Base-by-base conservation (phyloP, 2,329 filamentous ascomycete species). In the Fusarium goolgardi region DNA sequence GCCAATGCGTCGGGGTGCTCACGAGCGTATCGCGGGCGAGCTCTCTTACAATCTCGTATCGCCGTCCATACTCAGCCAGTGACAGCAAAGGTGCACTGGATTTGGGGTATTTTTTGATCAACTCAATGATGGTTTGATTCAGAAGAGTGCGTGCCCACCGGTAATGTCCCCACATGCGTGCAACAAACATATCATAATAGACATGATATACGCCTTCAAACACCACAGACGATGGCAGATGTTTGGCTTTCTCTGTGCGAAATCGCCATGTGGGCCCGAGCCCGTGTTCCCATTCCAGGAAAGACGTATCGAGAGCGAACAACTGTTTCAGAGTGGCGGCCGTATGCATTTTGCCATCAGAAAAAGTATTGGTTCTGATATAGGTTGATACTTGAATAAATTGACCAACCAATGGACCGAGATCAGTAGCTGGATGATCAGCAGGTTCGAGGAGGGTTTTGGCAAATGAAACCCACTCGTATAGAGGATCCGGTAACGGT, bases 141-240 rank as follows among this genome's bases (percentile, higher is more conserved):
- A 83, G 72, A 12, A 88, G 75, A 25, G 88, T 83, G n/a, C 85
- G 83, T 9, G 82, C 81, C 81, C 85, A 88, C 25, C 88, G 85
- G 68, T 85, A 88, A 67, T 89, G 83, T 61, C 85, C 86, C 85
- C 85, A 89, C 40, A 85, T 80, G 25, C 84, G 81, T 11, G 83
- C 84, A 20, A 82, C 77, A 80, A 83, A 87, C 55, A 87, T 81
- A 63, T 84, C 82, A 18, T 76, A 75, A 69, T 90, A 90, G 23
- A 81, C 73, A 71, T 90, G 86, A 70, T 86, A 89, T 55, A 81
- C 79, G 15, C 82, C 81, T 20, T 82, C 79, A 62, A 86, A 88
- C 53, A 86, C 79, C 13, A 81, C 81, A 2, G 78, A 76, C 1
- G 78, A 63, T 2, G 82, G 80, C 6, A 79, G 57, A 40, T 77